phyloP scores from a whole-genome alignment of 2,329 filamentous ascomycete genomes.

The Fusarium fujikuroi region DNA sequence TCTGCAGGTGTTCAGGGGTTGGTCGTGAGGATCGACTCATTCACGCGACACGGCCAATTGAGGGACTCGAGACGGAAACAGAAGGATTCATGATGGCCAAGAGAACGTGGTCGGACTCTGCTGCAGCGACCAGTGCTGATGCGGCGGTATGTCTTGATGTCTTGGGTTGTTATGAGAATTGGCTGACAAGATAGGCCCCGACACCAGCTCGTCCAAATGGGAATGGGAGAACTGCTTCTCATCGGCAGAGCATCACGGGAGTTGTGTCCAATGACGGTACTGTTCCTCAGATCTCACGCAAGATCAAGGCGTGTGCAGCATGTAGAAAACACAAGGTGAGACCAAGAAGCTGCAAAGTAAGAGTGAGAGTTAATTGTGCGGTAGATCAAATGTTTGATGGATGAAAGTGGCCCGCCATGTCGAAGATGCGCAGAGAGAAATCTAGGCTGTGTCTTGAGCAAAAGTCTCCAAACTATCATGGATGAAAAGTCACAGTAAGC shows the following conservation, averaged over 20 bases:
- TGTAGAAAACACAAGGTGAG: slow-evolving; percentile 55
- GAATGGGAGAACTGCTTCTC: slow-evolving; percentile 28
- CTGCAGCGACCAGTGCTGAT: slow-evolving; percentile 12
- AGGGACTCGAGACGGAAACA: neutral
- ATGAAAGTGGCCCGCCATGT: slow-evolving; percentile 53
- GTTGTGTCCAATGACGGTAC: slow-evolving; percentile 27
- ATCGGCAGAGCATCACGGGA: slow-evolving; percentile 34
- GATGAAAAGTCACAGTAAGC: slow-evolving; percentile 53
- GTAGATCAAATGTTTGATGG: slow-evolving; percentile 56
- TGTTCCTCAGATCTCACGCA: slow-evolving; percentile 51
- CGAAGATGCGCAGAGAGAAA: slow-evolving; percentile 51
- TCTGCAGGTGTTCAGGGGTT: neutral
- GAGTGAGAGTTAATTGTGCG: neutral
- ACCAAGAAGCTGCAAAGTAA: neutral
- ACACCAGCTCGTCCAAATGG: slow-evolving; percentile 30
- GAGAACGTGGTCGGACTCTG: slow-evolving; percentile 42
- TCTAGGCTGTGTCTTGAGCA: slow-evolving; percentile 53
- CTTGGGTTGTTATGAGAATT: neutral
- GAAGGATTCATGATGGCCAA: slow-evolving; percentile 32
- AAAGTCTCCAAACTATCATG: slow-evolving; percentile 55
- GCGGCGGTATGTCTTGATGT: slow-evolving; percentile 12
- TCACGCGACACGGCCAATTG: neutral
- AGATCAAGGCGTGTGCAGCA: slow-evolving; percentile 55
- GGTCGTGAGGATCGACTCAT: neutral
- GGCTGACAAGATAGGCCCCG: slow-evolving; percentile 25